These are phyloP conservation scores for Cystofilobasidium capitatum DNA, from an alignment of 768 basidiomycete genomes.

Conservation along the genomic window DNA sequence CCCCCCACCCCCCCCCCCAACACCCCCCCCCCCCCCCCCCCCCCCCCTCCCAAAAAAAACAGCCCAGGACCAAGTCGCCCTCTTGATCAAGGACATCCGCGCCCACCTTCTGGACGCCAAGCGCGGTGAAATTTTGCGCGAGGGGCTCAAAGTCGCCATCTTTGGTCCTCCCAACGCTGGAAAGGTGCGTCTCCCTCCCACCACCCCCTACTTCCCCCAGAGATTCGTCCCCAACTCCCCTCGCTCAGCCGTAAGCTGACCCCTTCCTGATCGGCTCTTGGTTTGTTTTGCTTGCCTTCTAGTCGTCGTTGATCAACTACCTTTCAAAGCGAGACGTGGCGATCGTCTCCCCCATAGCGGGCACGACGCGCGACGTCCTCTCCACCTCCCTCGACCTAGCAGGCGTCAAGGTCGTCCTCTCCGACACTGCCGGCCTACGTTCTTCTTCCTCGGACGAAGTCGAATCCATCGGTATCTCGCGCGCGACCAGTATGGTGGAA, in stretches of 20 bases:
- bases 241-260: not conserved
- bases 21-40: too few relatives aligned
- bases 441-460: constrained; percentile 57
- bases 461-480: constrained; percentile 59
- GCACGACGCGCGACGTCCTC: constrained; percentile 80
- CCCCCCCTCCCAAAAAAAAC: too few relatives aligned
- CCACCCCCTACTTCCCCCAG: not conserved
- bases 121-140: constrained; percentile 71
- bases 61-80: constrained; percentile 51
- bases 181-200: constrained; percentile 68
- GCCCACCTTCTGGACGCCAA: constrained; percentile 58
- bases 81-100: constrained; percentile 49
- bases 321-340: constrained; percentile 67
- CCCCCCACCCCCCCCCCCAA: too few relatives aligned
- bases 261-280: not conserved
- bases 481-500: constrained; percentile 46
- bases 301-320: constrained; percentile 26
- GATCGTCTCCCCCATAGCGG: constrained; percentile 76
- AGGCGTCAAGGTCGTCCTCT: constrained; percentile 67
- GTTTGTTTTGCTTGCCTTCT: not conserved
- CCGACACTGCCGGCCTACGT: constrained; percentile 79
- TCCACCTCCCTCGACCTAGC: constrained; percentile 80
- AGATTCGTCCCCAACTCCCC: not conserved
- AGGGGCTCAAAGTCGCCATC: constrained; percentile 72
- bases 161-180: constrained; percentile 90